Percentiles rank a stretch among this genome's conserved stretches.
These are phyloP conservation scores for Umbilicaria muhlenbergii DNA, from an alignment of 495 filamentous ascomycete species.

Conservation along the genomic window DNA sequence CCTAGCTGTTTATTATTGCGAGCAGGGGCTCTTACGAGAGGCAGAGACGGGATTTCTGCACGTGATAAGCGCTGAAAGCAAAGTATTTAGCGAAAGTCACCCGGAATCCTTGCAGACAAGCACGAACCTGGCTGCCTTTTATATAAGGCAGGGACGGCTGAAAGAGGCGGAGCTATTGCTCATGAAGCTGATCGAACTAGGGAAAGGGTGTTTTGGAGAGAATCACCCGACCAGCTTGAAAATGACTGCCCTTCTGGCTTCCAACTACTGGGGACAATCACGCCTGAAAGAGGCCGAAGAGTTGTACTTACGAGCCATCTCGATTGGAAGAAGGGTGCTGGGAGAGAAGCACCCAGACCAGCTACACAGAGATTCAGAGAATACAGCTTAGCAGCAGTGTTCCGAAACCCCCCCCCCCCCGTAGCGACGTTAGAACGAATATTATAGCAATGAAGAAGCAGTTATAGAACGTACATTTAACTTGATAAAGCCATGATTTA, in stretches of 20 bases:
- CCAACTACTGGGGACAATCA: neutral
- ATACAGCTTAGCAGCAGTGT: too few species aligned
- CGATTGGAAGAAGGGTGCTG: neutral
- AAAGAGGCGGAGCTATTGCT: conserved; percentile 19
- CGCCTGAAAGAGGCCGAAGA: neutral
- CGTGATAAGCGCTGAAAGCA: neutral
- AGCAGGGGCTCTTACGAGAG: neutral
- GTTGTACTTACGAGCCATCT: neutral
- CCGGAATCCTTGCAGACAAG: too few species aligned
- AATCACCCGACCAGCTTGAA: conserved; percentile 4
- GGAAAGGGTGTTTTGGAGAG: conserved; percentile 4
- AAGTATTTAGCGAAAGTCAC: neutral
- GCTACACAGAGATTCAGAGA: too few species aligned
- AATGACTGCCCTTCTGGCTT: neutral
- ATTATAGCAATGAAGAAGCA: too few species aligned
- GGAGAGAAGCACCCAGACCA: neutral
- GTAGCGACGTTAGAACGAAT: too few species aligned
- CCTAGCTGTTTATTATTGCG: neutral
- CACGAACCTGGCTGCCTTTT: too few species aligned
- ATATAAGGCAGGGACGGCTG: conserved; percentile 8
- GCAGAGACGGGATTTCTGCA: neutral
- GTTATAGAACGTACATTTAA: too few species aligned
- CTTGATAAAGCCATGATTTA: too few species aligned
- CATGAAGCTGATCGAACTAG: conserved; percentile 6
- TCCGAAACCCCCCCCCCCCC: too few species aligned